Percentiles rank a stretch among this genome's conserved stretches.
Conservation (phyloP, 805 yeast species). For the Wickerhamiella brachini region DNA sequence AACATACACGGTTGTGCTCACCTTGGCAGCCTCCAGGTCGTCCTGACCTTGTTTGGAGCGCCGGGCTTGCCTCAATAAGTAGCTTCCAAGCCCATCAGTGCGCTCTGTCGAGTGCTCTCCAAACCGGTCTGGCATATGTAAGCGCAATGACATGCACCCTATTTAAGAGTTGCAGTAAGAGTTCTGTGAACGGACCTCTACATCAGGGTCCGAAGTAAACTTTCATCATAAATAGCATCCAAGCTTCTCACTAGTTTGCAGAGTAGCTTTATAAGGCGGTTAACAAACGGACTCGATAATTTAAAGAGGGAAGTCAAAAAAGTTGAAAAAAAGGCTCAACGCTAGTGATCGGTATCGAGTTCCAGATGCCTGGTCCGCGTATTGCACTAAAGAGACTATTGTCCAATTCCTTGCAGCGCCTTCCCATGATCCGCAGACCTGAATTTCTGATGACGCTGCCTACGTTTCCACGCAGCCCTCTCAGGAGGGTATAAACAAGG, state of each 20-base stretch:
- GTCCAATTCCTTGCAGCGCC: conserved; percentile 21
- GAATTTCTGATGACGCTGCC: conserved; percentile 22
- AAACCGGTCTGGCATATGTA: conserved; percentile 8
- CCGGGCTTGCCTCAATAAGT: conserved; percentile 24
- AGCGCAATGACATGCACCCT: background rate
- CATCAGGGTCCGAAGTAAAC: too few species aligned
- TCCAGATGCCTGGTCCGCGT: conserved; percentile 17
- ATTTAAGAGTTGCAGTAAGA: background rate
- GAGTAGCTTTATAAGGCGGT: too few species aligned
- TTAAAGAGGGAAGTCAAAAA: too few species aligned
- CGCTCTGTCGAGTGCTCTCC: conserved; percentile 25
- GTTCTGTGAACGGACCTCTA: too few species aligned
- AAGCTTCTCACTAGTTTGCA: too few species aligned
- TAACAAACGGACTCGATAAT: too few species aligned
- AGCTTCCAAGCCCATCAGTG: conserved; percentile 24
- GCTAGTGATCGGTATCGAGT: conserved; percentile 23
- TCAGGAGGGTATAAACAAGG: conserved; percentile 15
- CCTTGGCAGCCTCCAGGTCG: conserved; percentile 51
- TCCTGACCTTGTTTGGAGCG: conserved; percentile 27
- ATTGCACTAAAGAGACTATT: conserved; percentile 19
- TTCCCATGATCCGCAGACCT: conserved; percentile 19
- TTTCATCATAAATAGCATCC: too few species aligned
- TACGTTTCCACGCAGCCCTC: conserved; percentile 21
- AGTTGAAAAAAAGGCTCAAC: conserved; percentile 9
- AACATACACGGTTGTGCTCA: conserved; percentile 69